Conservation (phyloP, 768 basidiomycete genomes). For the Pleurotus cornucopiae region DNA sequence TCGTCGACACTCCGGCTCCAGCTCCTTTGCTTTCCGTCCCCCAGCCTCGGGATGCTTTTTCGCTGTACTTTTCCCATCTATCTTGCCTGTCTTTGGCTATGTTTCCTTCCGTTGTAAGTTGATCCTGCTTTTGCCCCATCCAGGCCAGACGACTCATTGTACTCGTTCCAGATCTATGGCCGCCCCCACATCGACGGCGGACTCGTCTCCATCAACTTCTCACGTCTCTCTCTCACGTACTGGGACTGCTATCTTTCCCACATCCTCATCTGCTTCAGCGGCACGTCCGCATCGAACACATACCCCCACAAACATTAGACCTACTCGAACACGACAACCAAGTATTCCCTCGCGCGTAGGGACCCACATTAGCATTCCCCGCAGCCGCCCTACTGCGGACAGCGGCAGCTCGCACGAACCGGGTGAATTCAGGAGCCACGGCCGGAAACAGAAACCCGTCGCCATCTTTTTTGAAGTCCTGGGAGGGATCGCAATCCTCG, state of each 20-base stretch:
- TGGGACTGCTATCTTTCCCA: slow-evolving; percentile 8
- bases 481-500: slow-evolving; percentile 33
- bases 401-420: not conserved
- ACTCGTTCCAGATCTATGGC: slow-evolving; percentile 10
- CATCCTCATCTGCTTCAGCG: slow-evolving; percentile 6
- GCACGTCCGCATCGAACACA: not conserved
- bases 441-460: slow-evolving; percentile 25
- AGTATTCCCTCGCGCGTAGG: not conserved
- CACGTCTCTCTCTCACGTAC: not conserved
- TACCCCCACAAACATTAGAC: not conserved
- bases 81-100: slow-evolving; percentile 9
- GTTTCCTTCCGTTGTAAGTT: slow-evolving; percentile 8
- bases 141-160: not conserved
- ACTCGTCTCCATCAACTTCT: not conserved
- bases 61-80: not conserved
- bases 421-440: slow-evolving; percentile 3
- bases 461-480: slow-evolving; percentile 42
- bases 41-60: slow-evolving; percentile 1
- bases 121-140: not conserved
- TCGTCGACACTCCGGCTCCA: not conserved
- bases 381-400: slow-evolving; percentile 9
- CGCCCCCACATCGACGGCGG: slow-evolving; percentile 11
- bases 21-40: not conserved
- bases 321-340: not conserved
- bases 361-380: slow-evolving; percentile 11